phyloP scores from a whole-genome alignment of 768 basidiomycete genomes.

The Zangia roseola region DNA sequence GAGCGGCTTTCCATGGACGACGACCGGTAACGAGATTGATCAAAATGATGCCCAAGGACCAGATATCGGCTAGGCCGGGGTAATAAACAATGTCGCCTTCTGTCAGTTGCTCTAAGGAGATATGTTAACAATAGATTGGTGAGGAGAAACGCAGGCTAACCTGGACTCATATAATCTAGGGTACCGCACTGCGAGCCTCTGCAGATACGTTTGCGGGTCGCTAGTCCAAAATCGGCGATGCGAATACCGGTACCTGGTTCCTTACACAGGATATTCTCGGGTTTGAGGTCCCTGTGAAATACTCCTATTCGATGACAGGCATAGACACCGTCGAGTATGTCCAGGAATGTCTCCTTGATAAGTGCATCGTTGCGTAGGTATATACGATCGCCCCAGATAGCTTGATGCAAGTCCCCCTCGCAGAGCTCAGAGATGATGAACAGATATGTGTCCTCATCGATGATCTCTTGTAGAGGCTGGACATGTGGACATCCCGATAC shows the following conservation, averaged over 20 bases:
- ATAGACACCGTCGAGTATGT: constrained; percentile 76
- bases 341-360: constrained; percentile 69
- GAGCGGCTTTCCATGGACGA: constrained; percentile 16
- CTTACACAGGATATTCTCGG: constrained; percentile 72
- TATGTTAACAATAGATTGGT: constrained; percentile 4
- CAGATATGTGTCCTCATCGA: constrained; percentile 58
- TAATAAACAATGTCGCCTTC: constrained; percentile 39
- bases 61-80: constrained; percentile 49
- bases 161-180: constrained; percentile 68
- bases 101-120: constrained; percentile 49
- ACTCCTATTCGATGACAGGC: constrained; percentile 70
- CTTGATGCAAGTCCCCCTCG: constrained; percentile 65
- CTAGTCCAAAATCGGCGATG: constrained; percentile 80
- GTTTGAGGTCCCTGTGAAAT: constrained; percentile 87
- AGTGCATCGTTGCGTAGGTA: constrained; percentile 60
- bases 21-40: constrained; percentile 74
- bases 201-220: constrained; percentile 45
- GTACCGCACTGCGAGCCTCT: constrained; percentile 59
- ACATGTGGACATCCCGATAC: constrained; percentile 61
- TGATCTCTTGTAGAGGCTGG: constrained; percentile 62
- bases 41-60: constrained; percentile 78
- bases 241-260: constrained; percentile 51
- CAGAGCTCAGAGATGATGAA: constrained; percentile 67
- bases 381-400: constrained; percentile 57
- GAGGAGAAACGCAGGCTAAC: constrained; percentile 34